Base-by-base conservation (phyloP, 2,329 filamentous ascomycete genomes). In the Bipolaris zeicola region DNA sequence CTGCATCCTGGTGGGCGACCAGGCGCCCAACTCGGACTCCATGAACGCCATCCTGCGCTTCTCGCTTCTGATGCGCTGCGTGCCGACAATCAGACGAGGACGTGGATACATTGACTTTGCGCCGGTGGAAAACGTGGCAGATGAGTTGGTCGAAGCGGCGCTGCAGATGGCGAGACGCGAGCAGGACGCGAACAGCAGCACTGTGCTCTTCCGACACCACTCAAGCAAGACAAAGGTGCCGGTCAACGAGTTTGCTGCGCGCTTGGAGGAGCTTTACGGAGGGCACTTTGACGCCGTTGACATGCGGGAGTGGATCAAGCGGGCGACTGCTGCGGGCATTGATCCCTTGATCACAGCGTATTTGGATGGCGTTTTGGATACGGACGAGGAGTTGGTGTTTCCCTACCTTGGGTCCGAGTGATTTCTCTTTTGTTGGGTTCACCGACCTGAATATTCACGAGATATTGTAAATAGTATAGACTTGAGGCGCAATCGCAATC, bases 301-400 rank as follows among this genome's bases (percentile, higher is more conserved):
- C 28, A 49, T 49, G 46, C 20, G 39, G 8, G 14, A 26, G 4
- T 49, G 46, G 46, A 18, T 39, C 6, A 24, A 4, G 20, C 14
- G 10, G 16, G 46, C 36, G 6, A 24, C 11, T 13, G 6, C 39
- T 20, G 7, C 24, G 22, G 46, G 36, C 5, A n/a, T 49, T 5
- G 33, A 50, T 31, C 36, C 34, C 14, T 50, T 50, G 46, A 39
- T 50, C 33, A 14, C 11, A 11, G 11, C 46, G 34, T 50, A 38
- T 41, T 4, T 38, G 28, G 46, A 50, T 11, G 33, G 36, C 2
- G 11, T 37, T 13, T 3, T 39, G 5, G 46, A 50, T 8, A 47
- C 8, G 8, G 16, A 18, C 5, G 16, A 8, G 14, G 6, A 10
- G 18, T 20, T 20, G 8, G 37, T 10, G n/a, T 20, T 20, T 20